Base-by-base conservation (phyloP, 1,284 basidiomycete species). In the Cutaneotrichosporon sp. region DNA sequence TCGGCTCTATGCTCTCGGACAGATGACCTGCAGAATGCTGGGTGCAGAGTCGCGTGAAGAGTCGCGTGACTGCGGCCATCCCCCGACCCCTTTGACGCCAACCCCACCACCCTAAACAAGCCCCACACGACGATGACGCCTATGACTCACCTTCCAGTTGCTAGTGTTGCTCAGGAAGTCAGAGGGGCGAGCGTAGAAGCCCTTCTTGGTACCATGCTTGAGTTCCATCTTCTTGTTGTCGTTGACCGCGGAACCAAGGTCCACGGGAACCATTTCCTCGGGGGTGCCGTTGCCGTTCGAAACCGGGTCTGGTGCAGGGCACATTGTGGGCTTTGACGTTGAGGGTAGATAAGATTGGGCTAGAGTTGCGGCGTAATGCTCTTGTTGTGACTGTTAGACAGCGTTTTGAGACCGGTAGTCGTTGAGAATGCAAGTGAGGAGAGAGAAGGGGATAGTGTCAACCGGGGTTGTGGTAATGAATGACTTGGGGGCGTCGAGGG, bases 121-220 rank as follows among this genome's bases (percentile, higher is more conserved):
- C 52, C 30, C 52, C 49, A 51, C 49, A 26, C 13, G 49, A 0
- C 10, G 18, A 22, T 36, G 11, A 36, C 34, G 34, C 8, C 34
- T 36, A 46, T 46, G 42, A 70, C 76, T 63, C 63, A 78, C 77
- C 76, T 89, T 91, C 83, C 94, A 96, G 83, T 95, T 95, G 62
- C 87, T 89, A 70, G 94, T 85, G 80, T 96, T 95, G 81, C 89
- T 93, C 70, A 96, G 81, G 80, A 95, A 95, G 81, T 96, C 93
- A 22, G 90, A 87, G n/a, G 91, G 86, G 30, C 91, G 88, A 50
- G 89, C 91, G 80, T 95, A 96, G 52, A 91, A 89, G 78, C 92
- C 93, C 69, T 82, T 82, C 58, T 83, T 85, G 84, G 66, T 59
- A 58, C 60, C 59, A 59, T 66, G 66, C 51, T 77, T 76, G 53